A percentile compares a stretch with the other conserved stretches of the same genome.
Conservation (phyloP, 495 filamentous ascomycete species). For the Trichoderma gamsii region DNA sequence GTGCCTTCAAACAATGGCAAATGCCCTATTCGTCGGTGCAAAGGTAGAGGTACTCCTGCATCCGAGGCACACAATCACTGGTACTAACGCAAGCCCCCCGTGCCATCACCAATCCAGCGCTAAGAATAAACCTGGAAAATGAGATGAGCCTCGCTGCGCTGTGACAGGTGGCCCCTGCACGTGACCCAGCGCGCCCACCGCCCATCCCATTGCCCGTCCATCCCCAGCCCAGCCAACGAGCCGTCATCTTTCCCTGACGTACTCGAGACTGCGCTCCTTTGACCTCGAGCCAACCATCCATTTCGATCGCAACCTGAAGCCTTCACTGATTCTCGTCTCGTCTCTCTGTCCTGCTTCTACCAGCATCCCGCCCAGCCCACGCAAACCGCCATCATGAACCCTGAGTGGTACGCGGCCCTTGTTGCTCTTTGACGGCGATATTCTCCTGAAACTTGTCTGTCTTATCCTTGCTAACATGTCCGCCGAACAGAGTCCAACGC, state of each 20-base stretch:
- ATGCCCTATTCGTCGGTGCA: not conserved
- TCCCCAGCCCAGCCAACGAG: constrained; percentile 10
- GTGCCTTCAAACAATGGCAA: too few relatives aligned
- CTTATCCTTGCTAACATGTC: constrained; percentile 22
- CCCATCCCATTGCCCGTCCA: constrained; percentile 8
- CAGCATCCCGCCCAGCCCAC: not conserved
- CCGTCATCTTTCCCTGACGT: constrained; percentile 10
- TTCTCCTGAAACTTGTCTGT: constrained; percentile 16
- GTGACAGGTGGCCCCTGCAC: not conserved
- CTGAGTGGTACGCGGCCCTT: constrained; percentile 73
- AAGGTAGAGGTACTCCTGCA: not conserved
- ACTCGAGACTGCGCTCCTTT: constrained; percentile 13
- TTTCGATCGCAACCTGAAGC: constrained; percentile 4
- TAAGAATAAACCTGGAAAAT: not conserved
- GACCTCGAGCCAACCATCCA: constrained; percentile 4
- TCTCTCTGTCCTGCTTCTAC: not conserved
- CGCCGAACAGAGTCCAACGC: constrained; percentile 18
- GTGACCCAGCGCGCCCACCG: constrained; percentile 9
- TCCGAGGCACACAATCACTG: not conserved
- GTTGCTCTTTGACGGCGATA: constrained; percentile 18
- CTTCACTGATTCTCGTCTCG: not conserved
- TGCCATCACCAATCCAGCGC: constrained; percentile 17
- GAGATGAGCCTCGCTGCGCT: not conserved
- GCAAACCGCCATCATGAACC: constrained; percentile 66
- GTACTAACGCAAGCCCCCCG: not conserved